These are phyloP conservation scores for Asterella californica DNA, from an alignment of 225 moss, liverwort and hornwort species.

Conservation along the genomic window DNA sequence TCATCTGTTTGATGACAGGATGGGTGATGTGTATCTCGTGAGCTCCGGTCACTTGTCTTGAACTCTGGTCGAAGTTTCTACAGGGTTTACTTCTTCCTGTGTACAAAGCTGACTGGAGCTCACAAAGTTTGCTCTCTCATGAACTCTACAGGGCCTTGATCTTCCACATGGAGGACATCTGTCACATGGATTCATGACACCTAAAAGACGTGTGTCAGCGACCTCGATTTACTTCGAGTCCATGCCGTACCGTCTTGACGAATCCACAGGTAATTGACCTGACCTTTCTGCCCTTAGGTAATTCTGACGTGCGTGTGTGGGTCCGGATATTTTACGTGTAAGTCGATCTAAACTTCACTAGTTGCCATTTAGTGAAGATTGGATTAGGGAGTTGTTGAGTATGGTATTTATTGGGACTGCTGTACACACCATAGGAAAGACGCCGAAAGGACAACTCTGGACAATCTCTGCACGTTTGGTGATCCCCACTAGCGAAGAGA, in stretches of 20 bases:
- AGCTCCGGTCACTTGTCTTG: neutral
- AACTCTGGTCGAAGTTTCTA: neutral
- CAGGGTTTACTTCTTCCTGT: neutral
- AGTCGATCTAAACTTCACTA: no score
- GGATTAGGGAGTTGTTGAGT: no score
- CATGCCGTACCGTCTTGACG: slow-evolving; percentile 85
- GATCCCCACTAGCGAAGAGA: no score
- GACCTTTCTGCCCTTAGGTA: neutral
- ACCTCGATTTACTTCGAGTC: slow-evolving; percentile 90
- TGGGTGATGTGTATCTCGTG: neutral
- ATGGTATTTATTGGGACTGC: no score
- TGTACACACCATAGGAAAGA: no score
- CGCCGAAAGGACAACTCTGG: no score
- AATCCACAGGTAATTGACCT: slow-evolving; percentile 42
- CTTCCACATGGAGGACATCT: slow-evolving; percentile 84
- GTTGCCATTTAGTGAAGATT: no score
- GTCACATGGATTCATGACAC: slow-evolving; percentile 85
- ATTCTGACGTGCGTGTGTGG: neutral
- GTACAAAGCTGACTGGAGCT: neutral
- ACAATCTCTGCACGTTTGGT: no score
- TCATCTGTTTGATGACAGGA: neutral
- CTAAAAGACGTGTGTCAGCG: slow-evolving; percentile 85
- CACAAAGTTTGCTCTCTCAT: neutral
- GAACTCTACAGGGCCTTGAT: slow-evolving; percentile 61
- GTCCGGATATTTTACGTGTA: neutral